Percentiles rank a stretch among this genome's conserved stretches.
Evolutionary conservation across 257 asterid species (phyloP).

Genomic region (Salvia hispanica): DNA sequence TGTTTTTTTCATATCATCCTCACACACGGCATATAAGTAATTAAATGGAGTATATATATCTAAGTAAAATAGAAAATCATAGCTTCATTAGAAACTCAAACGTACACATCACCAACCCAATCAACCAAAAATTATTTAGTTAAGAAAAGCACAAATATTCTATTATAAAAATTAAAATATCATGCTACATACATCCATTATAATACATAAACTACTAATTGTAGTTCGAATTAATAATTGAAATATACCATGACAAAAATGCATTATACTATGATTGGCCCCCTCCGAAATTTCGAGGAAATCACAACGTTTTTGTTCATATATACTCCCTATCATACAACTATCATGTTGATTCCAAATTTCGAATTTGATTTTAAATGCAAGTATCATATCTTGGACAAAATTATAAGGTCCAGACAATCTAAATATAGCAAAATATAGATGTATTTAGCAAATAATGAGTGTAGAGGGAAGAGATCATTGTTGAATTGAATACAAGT

Average conservation of each 20-base stretch:
- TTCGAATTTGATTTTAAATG: conserved; percentile 4
- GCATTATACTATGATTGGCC: conserved; percentile 16
- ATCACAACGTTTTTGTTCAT: conserved; percentile 6
- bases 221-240: not conserved
- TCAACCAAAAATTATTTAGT: not conserved
- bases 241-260: not conserved
- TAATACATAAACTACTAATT: not conserved
- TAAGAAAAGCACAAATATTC: no score
- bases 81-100: no score
- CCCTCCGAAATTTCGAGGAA: conserved; percentile 40
- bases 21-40: no score
- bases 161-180: no score
- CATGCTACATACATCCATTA: not conserved
- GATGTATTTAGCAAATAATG: not conserved
- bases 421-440: not conserved
- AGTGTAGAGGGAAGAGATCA: not conserved
- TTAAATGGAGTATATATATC: no score
- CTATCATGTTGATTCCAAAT: not conserved
- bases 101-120: not conserved
- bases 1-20: no score
- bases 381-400: not conserved
- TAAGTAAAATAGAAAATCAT: no score
- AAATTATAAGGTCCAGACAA: conserved; percentile 4
- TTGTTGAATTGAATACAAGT: conserved; percentile 1
- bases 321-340: no score